Percentiles rank a stretch among this genome's conserved stretches.
Conservation (phyloP, 768 basidiomycete species). For the Leccinum boreale region DNA sequence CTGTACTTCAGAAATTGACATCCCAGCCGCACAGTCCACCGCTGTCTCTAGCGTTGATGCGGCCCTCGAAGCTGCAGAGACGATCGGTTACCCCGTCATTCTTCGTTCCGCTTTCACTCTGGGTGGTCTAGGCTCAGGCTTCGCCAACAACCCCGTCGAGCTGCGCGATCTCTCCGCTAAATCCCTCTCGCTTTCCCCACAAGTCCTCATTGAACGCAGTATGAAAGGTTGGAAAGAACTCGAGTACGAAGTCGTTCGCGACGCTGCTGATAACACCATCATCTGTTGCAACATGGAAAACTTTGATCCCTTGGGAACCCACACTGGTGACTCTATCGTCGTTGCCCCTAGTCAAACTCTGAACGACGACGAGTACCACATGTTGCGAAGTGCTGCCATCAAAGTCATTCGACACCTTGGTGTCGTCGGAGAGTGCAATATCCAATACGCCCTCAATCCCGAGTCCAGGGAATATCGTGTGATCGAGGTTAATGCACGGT, state of each 20-base stretch:
- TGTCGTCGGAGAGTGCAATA: conserved; percentile 94
- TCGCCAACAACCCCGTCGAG: conserved; percentile 93
- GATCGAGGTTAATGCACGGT: conserved; percentile 96
- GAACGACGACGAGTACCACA: conserved; percentile 98
- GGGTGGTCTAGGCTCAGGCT: conserved; percentile 97
- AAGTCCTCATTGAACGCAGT: conserved; percentile 94
- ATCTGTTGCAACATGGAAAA: conserved; percentile 99
- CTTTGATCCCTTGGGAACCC: conserved; percentile 97
- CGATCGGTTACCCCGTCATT: conserved; percentile 96
- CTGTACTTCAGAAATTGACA: conserved; percentile 78
- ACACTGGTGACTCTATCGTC: conserved; percentile 99
- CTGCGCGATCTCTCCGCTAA: conserved; percentile 92
- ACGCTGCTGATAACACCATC: conserved; percentile 98
- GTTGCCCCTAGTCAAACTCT: conserved; percentile 98
- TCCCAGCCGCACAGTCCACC: conserved; percentile 92
- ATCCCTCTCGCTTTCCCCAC: conserved; percentile 85
- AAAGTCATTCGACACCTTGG: conserved; percentile 92
- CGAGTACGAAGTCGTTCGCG: conserved; percentile 98
- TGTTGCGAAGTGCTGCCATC: conserved; percentile 96
- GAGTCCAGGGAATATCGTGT: conserved; percentile 92
- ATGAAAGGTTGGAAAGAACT: conserved; percentile 99
- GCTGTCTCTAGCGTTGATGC: conserved; percentile 95
- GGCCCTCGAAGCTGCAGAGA: conserved; percentile 85
- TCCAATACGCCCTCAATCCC: conserved; percentile 97
- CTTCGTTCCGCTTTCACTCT: conserved; percentile 95